Evolutionary conservation across 257 asterid genomes (phyloP), one percentile per base, ranked within the genome.

Genomic region (Nicotiana paniculata): DNA sequence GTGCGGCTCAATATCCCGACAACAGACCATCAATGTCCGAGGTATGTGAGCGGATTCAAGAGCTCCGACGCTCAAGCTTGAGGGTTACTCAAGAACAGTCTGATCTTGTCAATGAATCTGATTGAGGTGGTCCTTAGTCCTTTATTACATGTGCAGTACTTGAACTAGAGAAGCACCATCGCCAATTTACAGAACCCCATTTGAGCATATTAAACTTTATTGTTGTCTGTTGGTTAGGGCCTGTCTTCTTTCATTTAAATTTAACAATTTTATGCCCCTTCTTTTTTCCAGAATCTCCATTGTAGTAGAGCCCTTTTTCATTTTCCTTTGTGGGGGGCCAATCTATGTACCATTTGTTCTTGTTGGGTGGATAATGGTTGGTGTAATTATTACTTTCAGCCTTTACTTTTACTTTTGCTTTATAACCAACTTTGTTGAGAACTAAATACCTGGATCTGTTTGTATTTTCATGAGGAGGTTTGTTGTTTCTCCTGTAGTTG

Each of bases 1-100:
- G 91, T 72, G 77, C 89, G 5, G 84, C 83, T 72, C 91, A 88
- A 46, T 81, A 86, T 72, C 91, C 91, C 0, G 88, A 86, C 53
- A 57, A 86, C n/a, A 64, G 89, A 4, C 91, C 89, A n/a, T 83
- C 82, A 1, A 85, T 88, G 79, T 81, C 88, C 1, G 81, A 79
- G 66, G 86, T 86, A 30, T 81, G 86, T 6, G 85, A 48, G 59
- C 72, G 87, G 82, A 88, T 88, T 21, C 81, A 86, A 74, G 89
- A 86, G 46, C 87, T 86, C 10, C 39, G 82, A 18, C 77, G 35
- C 21, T 82, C 89, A 18, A 85, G 86, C 75, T 35, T 81, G 64
- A 66, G 30, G 10, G 62, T 81, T 9, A 43, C 79, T 24, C 59
- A 53, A 32, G 80, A 59, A 76, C 86, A 77, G 63, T 17, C 86